phyloP scores from a whole-genome alignment of 2,329 filamentous ascomycete genomes.

The Aureobasidium musti region DNA sequence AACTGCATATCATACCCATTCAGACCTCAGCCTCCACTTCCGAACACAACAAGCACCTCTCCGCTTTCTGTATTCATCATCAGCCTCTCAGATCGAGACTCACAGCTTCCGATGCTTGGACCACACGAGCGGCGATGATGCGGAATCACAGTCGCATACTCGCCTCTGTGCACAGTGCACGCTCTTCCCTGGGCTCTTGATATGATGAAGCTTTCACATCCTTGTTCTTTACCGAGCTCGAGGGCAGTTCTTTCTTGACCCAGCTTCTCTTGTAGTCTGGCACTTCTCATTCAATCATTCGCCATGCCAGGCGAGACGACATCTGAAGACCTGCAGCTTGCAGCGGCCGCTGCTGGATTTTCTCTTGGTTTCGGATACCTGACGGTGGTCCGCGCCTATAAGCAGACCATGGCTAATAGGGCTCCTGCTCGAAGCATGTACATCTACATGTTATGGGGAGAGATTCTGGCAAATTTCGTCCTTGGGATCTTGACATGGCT shows the following conservation, averaged over 20 bases:
- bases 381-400: constrained; percentile 44
- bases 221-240: neutral
- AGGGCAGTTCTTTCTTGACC: neutral
- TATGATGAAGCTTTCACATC: neutral
- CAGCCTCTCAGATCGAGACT: neutral
- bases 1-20: neutral
- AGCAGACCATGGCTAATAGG: constrained; percentile 39
- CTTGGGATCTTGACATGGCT: constrained; percentile 48
- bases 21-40: neutral
- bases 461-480: constrained; percentile 45
- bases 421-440: constrained; percentile 17
- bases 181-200: neutral
- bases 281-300: neutral
- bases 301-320: constrained; percentile 15
- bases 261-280: neutral
- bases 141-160: neutral
- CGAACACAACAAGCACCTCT: neutral
- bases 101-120: constrained; percentile 2
- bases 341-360: constrained; percentile 39
- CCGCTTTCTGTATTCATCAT: neutral
- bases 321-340: constrained; percentile 29
- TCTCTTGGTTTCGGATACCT: constrained; percentile 49
- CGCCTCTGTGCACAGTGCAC: constrained; percentile 24
- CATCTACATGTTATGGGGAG: constrained; percentile 53
- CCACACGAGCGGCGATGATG: constrained; percentile 20